Base-by-base conservation (phyloP, 1,139 yeast species). In the Geotrichum histeridarum region DNA sequence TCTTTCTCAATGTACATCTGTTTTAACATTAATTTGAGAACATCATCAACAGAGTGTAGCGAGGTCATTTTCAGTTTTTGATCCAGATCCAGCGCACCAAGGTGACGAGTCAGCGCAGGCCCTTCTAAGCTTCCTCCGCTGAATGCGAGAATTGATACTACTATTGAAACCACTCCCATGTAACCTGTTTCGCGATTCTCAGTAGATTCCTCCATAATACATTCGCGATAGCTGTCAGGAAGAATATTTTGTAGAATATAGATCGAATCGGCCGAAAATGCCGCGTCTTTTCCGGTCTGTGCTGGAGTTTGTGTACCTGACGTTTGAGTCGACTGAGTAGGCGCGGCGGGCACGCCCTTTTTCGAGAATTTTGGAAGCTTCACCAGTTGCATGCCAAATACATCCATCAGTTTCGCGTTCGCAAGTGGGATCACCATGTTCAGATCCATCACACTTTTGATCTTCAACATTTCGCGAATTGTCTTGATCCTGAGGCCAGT, bases 1-100 rank as follows among this genome's bases (percentile, higher is more conserved):
- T 38, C 54, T 33, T 49, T 53, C 14, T 52, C 55, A 27, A 52
- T 44, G 37, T 49, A 51, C 47, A 43, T 38, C 37, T 48, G 54
- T 51, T 39, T 51, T 18, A 31, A 42, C 52, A 49, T 42, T 4
- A 41, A 33, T 33, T 46, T 53, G 44, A 46, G 41, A 1, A 37
- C 27, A 33, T 48, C 42, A 14, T 52, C 57, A n/a, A 45, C 49
- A 3, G 51, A 50, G 11, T 30, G 42, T 11, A 49, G 32, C 5
- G 51, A 42, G 8, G 53, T 48, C 22, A 35, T 12, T 18, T 46
- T 46, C 15, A 51, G 30, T 18, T 33, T 38, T 14, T 39, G 38
- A 8, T 48, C 57, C 14, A 54, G 47, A 8, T 32, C 43, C 14
- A 54, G n/a, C 5, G 44, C 41, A 12, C 37, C 41, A 8, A 51